Percentiles rank a stretch among this genome's conserved stretches.
phyloP scores from a whole-genome alignment of 2,329 filamentous ascomycete genomes.

The Rhinocladiella mackenziei region DNA sequence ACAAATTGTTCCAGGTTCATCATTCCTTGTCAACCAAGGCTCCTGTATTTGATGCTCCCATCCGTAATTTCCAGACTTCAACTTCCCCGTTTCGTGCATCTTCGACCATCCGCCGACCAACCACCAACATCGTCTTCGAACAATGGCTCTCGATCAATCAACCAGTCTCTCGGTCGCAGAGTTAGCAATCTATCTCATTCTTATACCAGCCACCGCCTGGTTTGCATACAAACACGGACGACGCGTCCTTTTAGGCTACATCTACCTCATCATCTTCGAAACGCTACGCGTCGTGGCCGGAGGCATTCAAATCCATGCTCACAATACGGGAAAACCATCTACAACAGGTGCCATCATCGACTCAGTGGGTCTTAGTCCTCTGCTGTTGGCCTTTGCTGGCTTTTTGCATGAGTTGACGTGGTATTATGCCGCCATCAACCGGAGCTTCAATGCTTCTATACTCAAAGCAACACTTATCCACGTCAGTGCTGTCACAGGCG shows the following conservation, averaged over 20 bases:
- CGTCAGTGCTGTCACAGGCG: slow-evolving; percentile 10
- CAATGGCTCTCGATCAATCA: slow-evolving; percentile 13
- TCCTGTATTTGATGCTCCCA: no score
- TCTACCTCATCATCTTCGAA: slow-evolving; percentile 40
- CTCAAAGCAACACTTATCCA: slow-evolving; percentile 5
- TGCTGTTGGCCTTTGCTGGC: slow-evolving; percentile 33
- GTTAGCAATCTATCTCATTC: slow-evolving; percentile 36
- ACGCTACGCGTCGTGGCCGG: slow-evolving; percentile 37
- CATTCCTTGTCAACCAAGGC: no score
- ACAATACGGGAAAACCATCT: slow-evolving; percentile 17
- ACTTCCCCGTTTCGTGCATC: neutral
- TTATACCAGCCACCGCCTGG: slow-evolving; percentile 34
- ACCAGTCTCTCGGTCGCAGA: slow-evolving; percentile 17
- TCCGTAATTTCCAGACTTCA: no score
- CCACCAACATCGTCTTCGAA: neutral
- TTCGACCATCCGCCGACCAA: neutral
- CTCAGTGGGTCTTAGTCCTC: slow-evolving; percentile 40
- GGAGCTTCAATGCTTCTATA: neutral
- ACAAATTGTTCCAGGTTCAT: no score
- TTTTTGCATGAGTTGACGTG: slow-evolving; percentile 39
- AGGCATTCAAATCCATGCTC: slow-evolving; percentile 30
- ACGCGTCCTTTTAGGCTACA: slow-evolving; percentile 39
- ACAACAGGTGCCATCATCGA: slow-evolving; percentile 36
- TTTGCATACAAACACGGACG: slow-evolving; percentile 36
- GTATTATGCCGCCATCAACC: slow-evolving; percentile 1